These are phyloP conservation scores for Eutrema salsugineum DNA, from an alignment of 441 rosid genomes.

Conservation along the genomic window DNA sequence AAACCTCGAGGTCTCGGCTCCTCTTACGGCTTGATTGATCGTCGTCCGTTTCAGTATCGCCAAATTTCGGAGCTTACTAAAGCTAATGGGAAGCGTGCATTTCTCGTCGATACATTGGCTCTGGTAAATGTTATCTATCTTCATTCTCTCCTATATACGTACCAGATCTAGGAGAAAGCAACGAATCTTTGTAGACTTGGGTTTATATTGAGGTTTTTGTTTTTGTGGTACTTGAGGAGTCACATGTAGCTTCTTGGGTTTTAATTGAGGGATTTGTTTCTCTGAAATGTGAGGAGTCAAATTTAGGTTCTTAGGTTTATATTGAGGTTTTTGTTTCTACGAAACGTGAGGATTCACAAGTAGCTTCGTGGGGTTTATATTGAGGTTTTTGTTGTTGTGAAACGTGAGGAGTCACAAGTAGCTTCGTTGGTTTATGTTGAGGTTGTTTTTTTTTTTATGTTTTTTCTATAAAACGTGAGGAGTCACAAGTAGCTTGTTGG, in stretches of 20 bases:
- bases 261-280: neutral
- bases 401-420: no score
- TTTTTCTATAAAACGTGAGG: no score
- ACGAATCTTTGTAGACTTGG: neutral
- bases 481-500: no score
- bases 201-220: neutral
- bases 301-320: no score
- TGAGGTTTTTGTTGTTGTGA: no score
- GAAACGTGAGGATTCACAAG: conserved; percentile 86
- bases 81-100: conserved; percentile 68
- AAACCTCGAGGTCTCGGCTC: conserved; percentile 31
- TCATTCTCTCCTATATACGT: neutral
- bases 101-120: conserved; percentile 91
- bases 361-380: no score
- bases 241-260: neutral
- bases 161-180: conserved; percentile 1
- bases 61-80: conserved; percentile 59
- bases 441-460: no score
- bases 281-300: conserved; percentile 69
- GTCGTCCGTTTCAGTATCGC: conserved; percentile 33
- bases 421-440: no score
- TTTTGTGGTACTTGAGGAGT: conserved; percentile 55
- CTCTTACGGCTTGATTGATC: conserved; percentile 13
- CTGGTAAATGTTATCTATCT: conserved; percentile 41
- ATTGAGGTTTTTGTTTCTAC: no score